Evolutionary conservation across 768 basidiomycete genomes (phyloP).

Genomic region (Termitomyces eurrhizus): DNA sequence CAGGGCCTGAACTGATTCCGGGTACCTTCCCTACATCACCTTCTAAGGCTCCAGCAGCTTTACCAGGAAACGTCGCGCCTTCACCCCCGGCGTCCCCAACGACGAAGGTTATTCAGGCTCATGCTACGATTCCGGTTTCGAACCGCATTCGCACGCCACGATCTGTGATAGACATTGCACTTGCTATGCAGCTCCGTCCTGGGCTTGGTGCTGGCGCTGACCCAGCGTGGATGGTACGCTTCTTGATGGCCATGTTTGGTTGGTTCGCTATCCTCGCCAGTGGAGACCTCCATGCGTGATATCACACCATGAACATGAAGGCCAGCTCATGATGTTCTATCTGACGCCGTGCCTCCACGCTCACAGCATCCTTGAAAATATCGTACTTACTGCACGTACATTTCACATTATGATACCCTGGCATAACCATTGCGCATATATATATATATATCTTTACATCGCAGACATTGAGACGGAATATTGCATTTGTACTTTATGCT

Average conservation of each 20-base stretch:
- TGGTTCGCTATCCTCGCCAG: slow-evolving; percentile 63
- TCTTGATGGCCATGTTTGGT: slow-evolving; percentile 76
- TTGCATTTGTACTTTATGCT: neutral
- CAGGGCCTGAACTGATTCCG: neutral
- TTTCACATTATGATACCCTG: neutral
- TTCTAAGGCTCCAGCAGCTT: slow-evolving; percentile 1
- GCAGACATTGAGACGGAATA: neutral
- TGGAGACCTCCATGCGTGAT: slow-evolving; percentile 5
- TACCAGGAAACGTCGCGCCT: neutral
- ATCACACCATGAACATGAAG: too few species aligned
- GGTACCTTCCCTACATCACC: neutral
- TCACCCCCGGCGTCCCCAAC: neutral
- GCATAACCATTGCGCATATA: neutral
- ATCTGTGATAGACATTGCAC: slow-evolving; percentile 59
- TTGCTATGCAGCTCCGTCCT: slow-evolving; percentile 76
- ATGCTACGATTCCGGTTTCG: neutral
- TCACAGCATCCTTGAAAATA: neutral
- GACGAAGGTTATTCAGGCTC: neutral
- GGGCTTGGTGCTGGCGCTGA: slow-evolving; percentile 69
- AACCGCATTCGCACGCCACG: slow-evolving; percentile 22
- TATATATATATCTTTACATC: neutral
- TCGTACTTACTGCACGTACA: neutral
- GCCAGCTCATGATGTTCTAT: neutral
- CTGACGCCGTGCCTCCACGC: too few species aligned
- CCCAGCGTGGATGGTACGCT: slow-evolving; percentile 75